A percentile compares a stretch with the other conserved stretches of the same genome.
Evolutionary conservation across 768 basidiomycete species (phyloP).

Genomic region (Podaxis sp.): DNA sequence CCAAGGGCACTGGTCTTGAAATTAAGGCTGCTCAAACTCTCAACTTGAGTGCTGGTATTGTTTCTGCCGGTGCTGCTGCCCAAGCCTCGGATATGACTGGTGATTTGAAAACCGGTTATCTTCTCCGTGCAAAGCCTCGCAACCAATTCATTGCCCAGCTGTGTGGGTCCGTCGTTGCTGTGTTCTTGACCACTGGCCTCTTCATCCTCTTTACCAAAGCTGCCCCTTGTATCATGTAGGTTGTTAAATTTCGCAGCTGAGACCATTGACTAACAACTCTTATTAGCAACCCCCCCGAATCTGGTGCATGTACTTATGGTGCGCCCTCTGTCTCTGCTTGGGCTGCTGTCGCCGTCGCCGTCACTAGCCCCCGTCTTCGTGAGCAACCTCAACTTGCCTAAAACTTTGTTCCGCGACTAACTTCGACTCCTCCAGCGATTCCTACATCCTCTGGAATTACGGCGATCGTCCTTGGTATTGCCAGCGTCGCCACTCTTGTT

Average conservation of each 20-base stretch:
- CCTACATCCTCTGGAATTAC: conserved; percentile 57
- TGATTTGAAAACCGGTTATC: conserved; percentile 70
- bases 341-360: conserved; percentile 55
- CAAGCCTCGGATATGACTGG: conserved; percentile 66
- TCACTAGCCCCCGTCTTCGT: conserved; percentile 49
- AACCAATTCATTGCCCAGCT: conserved; percentile 65
- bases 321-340: conserved; percentile 59
- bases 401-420: neutral
- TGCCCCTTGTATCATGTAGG: conserved; percentile 58
- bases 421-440: conserved; percentile 34
- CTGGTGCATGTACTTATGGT: conserved; percentile 45
- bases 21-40: conserved; percentile 39
- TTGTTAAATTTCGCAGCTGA: neutral
- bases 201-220: conserved; percentile 65
- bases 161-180: conserved; percentile 55
- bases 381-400: conserved; percentile 15
- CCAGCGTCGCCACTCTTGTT: conserved; percentile 44
- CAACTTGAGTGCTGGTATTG: conserved; percentile 52
- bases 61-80: conserved; percentile 55
- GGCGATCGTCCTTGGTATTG: conserved; percentile 51
- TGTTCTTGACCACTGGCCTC: conserved; percentile 58
- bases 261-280: neutral
- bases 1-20: conserved; percentile 42
- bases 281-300: conserved; percentile 27
- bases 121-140: conserved; percentile 60